Evolutionary conservation across 768 basidiomycete species (phyloP).

Genomic region (Termitomyces sp.): DNA sequence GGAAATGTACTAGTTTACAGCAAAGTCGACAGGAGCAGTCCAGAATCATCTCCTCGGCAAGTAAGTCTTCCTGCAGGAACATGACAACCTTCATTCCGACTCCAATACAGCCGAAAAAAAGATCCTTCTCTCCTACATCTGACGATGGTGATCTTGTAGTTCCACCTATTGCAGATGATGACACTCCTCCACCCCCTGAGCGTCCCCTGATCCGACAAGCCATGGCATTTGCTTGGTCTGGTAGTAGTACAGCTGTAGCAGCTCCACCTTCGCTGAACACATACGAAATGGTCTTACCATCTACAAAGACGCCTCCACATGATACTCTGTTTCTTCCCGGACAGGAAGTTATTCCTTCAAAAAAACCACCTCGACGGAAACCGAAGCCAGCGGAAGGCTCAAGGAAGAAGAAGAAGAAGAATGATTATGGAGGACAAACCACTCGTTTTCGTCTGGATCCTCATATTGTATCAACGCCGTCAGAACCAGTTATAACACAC

Average conservation of each 20-base stretch:
- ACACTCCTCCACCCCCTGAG: slow-evolving; percentile 41
- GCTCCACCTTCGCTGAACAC: slow-evolving; percentile 29
- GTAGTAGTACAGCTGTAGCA: slow-evolving; percentile 17
- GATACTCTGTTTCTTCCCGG: slow-evolving; percentile 47
- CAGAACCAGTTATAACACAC: neutral
- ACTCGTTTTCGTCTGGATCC: slow-evolving; percentile 42
- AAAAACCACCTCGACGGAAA: slow-evolving; percentile 8
- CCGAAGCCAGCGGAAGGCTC: slow-evolving; percentile 17
- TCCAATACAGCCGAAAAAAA: slow-evolving; percentile 32
- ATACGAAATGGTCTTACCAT: slow-evolving; percentile 31
- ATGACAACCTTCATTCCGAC: neutral
- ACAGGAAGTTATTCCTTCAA: slow-evolving; percentile 28
- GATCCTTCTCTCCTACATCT: slow-evolving; percentile 46
- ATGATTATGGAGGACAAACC: slow-evolving; percentile 41
- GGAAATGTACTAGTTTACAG: neutral
- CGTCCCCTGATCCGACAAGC: slow-evolving; percentile 54
- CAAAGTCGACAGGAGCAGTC: slow-evolving; percentile 40
- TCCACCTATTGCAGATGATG: slow-evolving; percentile 33
- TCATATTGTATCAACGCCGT: slow-evolving; percentile 13
- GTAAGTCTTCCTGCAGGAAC: slow-evolving; percentile 24
- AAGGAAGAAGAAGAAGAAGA: slow-evolving; percentile 25
- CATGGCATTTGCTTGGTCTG: slow-evolving; percentile 43
- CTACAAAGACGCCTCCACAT: slow-evolving; percentile 11
- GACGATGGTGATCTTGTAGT: slow-evolving; percentile 42
- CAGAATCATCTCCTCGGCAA: slow-evolving; percentile 46